Evolutionary conservation across 768 basidiomycete species (phyloP), one percentile per base, ranked within the genome.

Genomic region (Tricholoma flavovirens): DNA sequence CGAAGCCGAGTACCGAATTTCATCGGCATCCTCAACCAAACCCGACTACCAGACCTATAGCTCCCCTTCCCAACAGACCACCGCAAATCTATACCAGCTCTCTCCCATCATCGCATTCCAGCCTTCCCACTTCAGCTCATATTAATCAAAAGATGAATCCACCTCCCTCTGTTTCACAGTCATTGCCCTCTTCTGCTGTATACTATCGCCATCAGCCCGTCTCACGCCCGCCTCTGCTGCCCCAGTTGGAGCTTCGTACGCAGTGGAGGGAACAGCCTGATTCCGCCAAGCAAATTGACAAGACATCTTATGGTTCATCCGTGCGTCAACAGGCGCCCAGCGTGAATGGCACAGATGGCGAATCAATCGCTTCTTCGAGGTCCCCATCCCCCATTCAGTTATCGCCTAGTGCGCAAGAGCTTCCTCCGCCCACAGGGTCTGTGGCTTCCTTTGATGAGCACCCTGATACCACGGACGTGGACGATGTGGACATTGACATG

Each of bases 261-360:
- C 60, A 59, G 3, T 63, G 60, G 62, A 57, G 56, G 22, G 42
- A 43, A 3, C 54, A 56, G 42, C 55, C 54, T 22, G 61, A 60
- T 19, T 52, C 58, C 11, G 55, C 57, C 0, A 56, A 48, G 40
- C 60, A 53, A 24, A 51, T 56, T 43, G 21, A 11, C 51, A 38
- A 35, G 51, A 43, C 22, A 33, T 33, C 35, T 21, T 63, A 55
- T 51, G 65, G 60, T 19, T 52, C 59, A 2, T 63, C 64, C 33
- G 43, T 14, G 12, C 43, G 43, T 24, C 53, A 62, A 49, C 50
- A 40, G 15, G 54, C 56, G 6, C 55, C 51, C 35, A 32, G 49
- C 49, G 42, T 26, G 24, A 57, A 32, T 38, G 54, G 49, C 56
- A 53, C 40, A 43, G 46, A 36, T 54, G 22, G 30, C 51, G 57